Conservation (phyloP, 2,329 filamentous ascomycete species). For the Stachybotrys echinatus region DNA sequence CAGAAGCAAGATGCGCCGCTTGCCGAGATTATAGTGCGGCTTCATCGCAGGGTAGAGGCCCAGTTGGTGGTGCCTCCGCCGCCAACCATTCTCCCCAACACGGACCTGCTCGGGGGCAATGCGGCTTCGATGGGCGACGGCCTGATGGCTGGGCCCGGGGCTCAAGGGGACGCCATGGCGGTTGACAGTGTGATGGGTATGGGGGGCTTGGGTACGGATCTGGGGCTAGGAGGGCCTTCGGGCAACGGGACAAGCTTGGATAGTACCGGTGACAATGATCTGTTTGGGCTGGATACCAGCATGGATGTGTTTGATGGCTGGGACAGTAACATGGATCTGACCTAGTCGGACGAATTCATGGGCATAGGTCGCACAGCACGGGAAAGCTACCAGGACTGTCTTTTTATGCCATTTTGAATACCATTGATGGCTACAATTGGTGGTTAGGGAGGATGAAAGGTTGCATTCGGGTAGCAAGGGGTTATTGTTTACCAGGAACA, state of each 20-base stretch:
- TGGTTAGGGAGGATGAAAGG: too few relatives aligned
- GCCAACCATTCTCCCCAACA: conserved; percentile 35
- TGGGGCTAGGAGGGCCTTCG: conserved; percentile 29
- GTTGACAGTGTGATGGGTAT: conserved; percentile 38
- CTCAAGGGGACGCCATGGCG: conserved; percentile 31
- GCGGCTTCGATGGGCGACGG: conserved; percentile 32
- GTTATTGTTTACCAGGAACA: too few relatives aligned
- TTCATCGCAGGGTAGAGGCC: conserved; percentile 60
- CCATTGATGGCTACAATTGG: too few relatives aligned
- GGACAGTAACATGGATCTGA: conserved; percentile 27
- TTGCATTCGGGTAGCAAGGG: too few relatives aligned
- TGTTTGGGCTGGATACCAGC: conserved; percentile 32
- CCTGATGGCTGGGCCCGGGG: conserved; percentile 35
- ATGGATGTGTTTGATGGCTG: conserved; percentile 41
- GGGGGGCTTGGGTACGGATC: conserved; percentile 27
- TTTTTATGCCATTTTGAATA: too few relatives aligned
- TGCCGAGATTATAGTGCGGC: conserved; percentile 57
- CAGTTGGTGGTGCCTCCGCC: conserved; percentile 46
- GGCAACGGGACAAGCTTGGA: conserved; percentile 24
- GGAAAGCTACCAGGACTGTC: too few relatives aligned
- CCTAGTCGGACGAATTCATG: conserved; percentile 2
- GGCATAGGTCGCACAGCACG: too few relatives aligned
- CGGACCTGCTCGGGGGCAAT: conserved; percentile 34
- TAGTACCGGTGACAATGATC: conserved; percentile 27
- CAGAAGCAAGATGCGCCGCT: conserved; percentile 50